These are phyloP conservation scores for Fusarium sp. DNA, from an alignment of 2,329 filamentous ascomycete genomes.

Conservation along the genomic window DNA sequence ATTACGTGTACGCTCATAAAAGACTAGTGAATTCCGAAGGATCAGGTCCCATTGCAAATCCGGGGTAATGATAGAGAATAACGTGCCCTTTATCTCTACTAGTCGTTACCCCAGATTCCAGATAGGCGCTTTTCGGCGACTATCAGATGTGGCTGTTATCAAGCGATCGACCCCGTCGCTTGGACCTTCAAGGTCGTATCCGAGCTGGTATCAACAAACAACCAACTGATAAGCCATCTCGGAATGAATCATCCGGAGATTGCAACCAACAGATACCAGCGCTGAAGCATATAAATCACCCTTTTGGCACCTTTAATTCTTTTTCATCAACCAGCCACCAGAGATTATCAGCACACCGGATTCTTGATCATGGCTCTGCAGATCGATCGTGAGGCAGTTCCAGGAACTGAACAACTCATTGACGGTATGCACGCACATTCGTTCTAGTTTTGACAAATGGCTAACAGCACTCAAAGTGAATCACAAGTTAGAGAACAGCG, in stretches of 20 bases:
- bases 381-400: not conserved
- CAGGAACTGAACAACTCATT: not conserved
- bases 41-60: not conserved
- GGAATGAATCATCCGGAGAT: not conserved
- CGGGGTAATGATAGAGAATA: not conserved
- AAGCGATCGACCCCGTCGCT: not conserved
- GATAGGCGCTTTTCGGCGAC: not conserved
- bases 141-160: not conserved
- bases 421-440: not conserved
- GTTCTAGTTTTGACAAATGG: rapidly evolving
- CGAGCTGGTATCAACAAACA: rapidly evolving
- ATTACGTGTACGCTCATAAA: not conserved
- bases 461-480: not conserved
- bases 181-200: not conserved
- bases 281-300: not conserved
- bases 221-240: not conserved
- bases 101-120: not conserved
- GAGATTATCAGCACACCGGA: rapidly evolving
- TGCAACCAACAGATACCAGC: not conserved
- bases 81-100: rapidly evolving
- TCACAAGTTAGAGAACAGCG: not conserved
- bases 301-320: not conserved
- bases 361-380: not conserved
- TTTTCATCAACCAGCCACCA: rapidly evolving
- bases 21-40: rapidly evolving